These are phyloP conservation scores for Medicago arabica DNA, from an alignment of 306 rosid genomes.

Conservation along the genomic window DNA sequence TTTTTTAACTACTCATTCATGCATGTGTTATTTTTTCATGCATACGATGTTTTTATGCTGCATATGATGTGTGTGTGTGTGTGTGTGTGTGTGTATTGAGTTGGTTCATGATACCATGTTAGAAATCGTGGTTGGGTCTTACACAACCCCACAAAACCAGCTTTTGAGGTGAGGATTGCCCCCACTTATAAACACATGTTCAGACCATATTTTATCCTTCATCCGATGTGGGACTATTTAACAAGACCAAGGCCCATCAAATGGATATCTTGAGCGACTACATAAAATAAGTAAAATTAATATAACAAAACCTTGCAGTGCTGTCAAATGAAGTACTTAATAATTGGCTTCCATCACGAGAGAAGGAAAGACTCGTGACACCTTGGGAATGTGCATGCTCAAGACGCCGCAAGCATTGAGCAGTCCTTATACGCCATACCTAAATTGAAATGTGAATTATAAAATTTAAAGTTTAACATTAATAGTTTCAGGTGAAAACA, in stretches of 20 bases:
- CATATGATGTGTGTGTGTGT: too few species aligned
- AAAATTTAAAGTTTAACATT: constrained; percentile 15
- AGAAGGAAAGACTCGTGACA: constrained; percentile 91
- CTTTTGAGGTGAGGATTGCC: too few species aligned
- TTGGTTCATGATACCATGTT: too few species aligned
- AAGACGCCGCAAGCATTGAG: constrained; percentile 99
- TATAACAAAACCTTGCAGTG: constrained; percentile 77
- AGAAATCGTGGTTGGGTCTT: too few species aligned
- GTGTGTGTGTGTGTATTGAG: too few species aligned
- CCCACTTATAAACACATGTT: too few species aligned
- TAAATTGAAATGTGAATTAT: constrained; percentile 44
- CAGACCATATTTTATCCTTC: too few species aligned
- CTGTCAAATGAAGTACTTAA: constrained; percentile 96
- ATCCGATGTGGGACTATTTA: too few species aligned
- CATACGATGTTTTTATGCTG: too few species aligned
- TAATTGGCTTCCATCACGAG: constrained; percentile 98
- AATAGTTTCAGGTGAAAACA: constrained; percentile 11
- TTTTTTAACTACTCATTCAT: too few species aligned
- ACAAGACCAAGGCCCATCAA: not conserved
- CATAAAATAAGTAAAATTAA: constrained; percentile 24
- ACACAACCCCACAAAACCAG: too few species aligned
- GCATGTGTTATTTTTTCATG: too few species aligned
- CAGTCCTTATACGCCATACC: constrained; percentile 99
- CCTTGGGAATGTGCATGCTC: constrained; percentile 97
- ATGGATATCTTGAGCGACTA: constrained; percentile 16